A percentile compares a stretch with the other conserved stretches of the same genome.
Conservation (phyloP, 352 stramenopile genomes). For the Pythium dissotocum region DNA sequence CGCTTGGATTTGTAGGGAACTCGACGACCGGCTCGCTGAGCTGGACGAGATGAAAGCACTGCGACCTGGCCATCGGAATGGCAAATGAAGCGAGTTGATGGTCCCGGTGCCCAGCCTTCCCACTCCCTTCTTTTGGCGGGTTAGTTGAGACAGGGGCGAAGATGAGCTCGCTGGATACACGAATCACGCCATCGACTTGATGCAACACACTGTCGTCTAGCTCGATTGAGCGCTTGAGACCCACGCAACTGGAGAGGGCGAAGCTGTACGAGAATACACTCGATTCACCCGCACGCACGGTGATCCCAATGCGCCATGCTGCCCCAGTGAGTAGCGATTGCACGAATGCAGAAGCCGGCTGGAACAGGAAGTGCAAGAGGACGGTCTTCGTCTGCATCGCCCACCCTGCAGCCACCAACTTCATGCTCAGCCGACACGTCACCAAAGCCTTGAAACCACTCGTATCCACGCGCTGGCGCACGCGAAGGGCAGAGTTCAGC, state of each 20-base stretch:
- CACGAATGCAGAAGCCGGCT: neutral
- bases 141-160: constrained; percentile 2
- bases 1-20: constrained; percentile 18
- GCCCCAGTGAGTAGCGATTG: neutral
- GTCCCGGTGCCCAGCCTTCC: neutral
- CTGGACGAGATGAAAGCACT: constrained; percentile 24
- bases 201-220: constrained; percentile 26
- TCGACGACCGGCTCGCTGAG: constrained; percentile 19
- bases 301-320: constrained; percentile 19
- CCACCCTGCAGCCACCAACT: constrained; percentile 17
- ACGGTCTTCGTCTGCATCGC: constrained; percentile 16
- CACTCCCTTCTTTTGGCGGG: neutral
- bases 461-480: constrained; percentile 31
- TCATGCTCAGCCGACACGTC: constrained; percentile 9
- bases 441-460: constrained; percentile 9
- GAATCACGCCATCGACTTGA: constrained; percentile 11
- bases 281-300: neutral
- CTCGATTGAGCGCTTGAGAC: neutral
- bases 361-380: constrained; percentile 6
- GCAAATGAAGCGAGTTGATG: constrained; percentile 3
- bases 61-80: constrained; percentile 10
- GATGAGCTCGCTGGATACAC: constrained; percentile 16
- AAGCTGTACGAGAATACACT: constrained; percentile 18
- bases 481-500: constrained; percentile 46
- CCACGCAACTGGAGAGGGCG: constrained; percentile 15